phyloP scores from a whole-genome alignment of 2,329 filamentous ascomycete genomes.

The Aureobasidium subglaciale region DNA sequence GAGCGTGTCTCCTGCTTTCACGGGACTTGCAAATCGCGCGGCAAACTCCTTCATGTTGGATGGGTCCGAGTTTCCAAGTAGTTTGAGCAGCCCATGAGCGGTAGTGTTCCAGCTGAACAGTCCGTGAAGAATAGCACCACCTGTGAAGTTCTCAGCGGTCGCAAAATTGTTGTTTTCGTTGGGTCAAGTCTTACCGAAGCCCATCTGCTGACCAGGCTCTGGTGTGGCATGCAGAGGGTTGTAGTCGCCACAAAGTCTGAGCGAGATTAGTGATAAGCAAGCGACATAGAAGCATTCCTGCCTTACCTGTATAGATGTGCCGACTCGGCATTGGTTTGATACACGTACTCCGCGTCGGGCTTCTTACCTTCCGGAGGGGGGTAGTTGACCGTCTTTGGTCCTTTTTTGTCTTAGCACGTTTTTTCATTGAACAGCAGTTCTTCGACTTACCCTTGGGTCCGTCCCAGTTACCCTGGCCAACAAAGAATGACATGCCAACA shows the following conservation, averaged over 20 bases:
- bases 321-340: constrained; percentile 65
- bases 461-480: constrained; percentile 77
- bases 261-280: not conserved
- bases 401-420: too few relatives aligned
- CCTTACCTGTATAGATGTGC: constrained; percentile 60
- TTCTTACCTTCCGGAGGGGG: constrained; percentile 64
- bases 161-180: not conserved
- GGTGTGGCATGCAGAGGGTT: constrained; percentile 87
- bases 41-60: constrained; percentile 82
- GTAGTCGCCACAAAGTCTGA: constrained; percentile 75
- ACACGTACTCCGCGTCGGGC: constrained; percentile 63
- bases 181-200: constrained; percentile 51
- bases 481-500: constrained; percentile 67
- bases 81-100: constrained; percentile 64
- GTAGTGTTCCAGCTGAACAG: constrained; percentile 81
- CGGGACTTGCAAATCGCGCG: constrained; percentile 78
- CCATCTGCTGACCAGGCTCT: constrained; percentile 80
- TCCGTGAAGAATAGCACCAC: constrained; percentile 82
- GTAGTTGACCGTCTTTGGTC: constrained; percentile 68
- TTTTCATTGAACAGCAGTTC: too few relatives aligned
- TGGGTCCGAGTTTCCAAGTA: constrained; percentile 68
- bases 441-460: constrained; percentile 75
- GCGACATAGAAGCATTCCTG: constrained; percentile 21
- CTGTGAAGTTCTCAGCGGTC: not conserved
- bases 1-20: constrained; percentile 75